Evolutionary conservation across 805 yeast genomes (phyloP), one percentile per base, ranked within the genome.

Genomic region (Schwanniomyces yamadae): DNA sequence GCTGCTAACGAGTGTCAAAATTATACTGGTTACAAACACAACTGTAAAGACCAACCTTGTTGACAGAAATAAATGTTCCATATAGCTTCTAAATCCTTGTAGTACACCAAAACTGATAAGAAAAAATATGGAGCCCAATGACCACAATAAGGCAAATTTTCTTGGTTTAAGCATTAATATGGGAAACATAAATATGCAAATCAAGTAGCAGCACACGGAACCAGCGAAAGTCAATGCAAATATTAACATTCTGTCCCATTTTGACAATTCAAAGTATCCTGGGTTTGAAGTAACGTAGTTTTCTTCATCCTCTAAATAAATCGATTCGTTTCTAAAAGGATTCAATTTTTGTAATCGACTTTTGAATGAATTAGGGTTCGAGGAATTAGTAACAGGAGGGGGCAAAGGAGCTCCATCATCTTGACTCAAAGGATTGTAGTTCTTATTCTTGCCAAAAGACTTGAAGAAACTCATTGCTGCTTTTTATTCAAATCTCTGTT

Each of bases 121-220:
- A 52, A 70, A 69, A 49, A 69, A 64, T 12, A 70, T 63, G 12
- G 71, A 65, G 3, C 75, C 75, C 25, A 68, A 46, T 7, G 74
- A 66, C 74, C 75, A 70, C 34, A 70, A 52, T n/a, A 69, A 44
- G 18, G 74, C 73, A 52, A 69, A 69, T 44, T 68, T 69, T 27
- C 71, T 49, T 2, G 75, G 75, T 46, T 64, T 69, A 31, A 67
- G 49, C 18, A 65, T 49, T 30, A 70, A 51, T 19, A 69, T 58
- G 4, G 74, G 74, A 55, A 66, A 67, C 33, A 67, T 53, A 40
- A 68, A 69, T 29, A 65, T 58, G 46, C 73, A 69, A 28, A 69
- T 66, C 35, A 63, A 33, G 43, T 67, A 69, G 43, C 74, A 69
- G 31, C 63, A 58, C 6, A 57, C 45, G 1, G 70, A 58, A 1